Percentiles rank a stretch among this genome's conserved stretches.
These are phyloP conservation scores for Cadophora sp. DNA, from an alignment of 2,329 filamentous ascomycete genomes.

Conservation along the genomic window DNA sequence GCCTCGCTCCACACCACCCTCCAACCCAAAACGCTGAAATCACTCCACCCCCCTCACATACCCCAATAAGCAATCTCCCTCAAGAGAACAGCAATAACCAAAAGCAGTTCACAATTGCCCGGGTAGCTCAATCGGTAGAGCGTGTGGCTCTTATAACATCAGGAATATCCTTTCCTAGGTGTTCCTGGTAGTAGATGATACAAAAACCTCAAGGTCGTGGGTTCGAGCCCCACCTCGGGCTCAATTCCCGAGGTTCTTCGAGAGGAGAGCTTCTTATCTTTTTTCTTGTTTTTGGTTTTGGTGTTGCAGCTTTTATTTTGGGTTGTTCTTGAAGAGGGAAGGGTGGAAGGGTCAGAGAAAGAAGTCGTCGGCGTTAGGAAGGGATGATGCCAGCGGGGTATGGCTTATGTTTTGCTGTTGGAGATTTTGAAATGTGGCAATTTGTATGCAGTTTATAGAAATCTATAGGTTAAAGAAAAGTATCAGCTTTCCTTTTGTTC, in stretches of 20 bases:
- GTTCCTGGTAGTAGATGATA: background rate
- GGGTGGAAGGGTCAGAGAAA: too few relatives aligned
- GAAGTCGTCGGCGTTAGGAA: too few relatives aligned
- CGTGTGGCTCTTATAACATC: constrained; percentile 42
- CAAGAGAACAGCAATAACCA: background rate
- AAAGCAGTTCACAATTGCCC: constrained; percentile 22
- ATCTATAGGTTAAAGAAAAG: too few relatives aligned
- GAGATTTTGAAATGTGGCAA: too few relatives aligned
- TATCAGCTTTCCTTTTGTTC: too few relatives aligned
- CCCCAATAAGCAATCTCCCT: background rate
- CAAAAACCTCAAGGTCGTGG: constrained; percentile 12
- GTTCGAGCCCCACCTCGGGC: constrained; percentile 16
- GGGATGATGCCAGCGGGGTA: too few relatives aligned
- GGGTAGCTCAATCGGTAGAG: constrained; percentile 45
- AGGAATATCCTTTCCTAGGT: background rate
- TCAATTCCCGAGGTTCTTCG: constrained; percentile 11
- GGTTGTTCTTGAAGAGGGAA: background rate
- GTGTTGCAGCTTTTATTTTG: too few relatives aligned
- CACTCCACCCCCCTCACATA: background rate
- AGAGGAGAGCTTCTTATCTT: background rate
- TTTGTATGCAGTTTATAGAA: too few relatives aligned
- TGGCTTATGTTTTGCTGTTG: too few relatives aligned
- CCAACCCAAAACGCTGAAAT: background rate
- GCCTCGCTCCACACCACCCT: background rate
- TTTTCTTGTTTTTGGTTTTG: background rate